Evolutionary conservation across 495 filamentous ascomycete species (phyloP), one percentile per base, ranked within the genome.

Genomic region (Hypoxylon perforatum): DNA sequence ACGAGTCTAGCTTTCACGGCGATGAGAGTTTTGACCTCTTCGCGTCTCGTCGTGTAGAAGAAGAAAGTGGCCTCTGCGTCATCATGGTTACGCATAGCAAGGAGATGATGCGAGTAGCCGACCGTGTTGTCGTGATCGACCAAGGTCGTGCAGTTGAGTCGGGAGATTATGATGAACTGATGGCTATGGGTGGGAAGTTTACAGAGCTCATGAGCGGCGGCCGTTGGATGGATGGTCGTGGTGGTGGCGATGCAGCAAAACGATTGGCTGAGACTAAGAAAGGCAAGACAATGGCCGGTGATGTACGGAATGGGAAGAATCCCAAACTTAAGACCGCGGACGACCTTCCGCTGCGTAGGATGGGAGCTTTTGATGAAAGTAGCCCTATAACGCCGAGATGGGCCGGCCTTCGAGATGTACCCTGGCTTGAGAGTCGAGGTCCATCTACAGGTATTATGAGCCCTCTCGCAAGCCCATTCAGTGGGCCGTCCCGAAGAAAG

Each of bases 91-190:
- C 92, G 66, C 93, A 96, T 77, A 81, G 80, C 22, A 81, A 80
- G 61, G 89, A 92, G 73, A 96, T 96, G 92, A 96, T 97, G 87
- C 79, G 84, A 49, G 86, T 90, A 46, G 91, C 89, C 4, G 87
- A 91, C 64, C 78, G 85, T 58, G 77, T 96, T 5, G 77, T 92
- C 3, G 84, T 96, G 57, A 58, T 97, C 9, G 90, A 92, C 30
- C 75, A 84, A 1, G 92, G 92, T 3, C 54, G 66, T 15, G 84
- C 92, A 4, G 86, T 90, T 0, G 92, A 95, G 67, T 75, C 82
- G 39, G 92, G 92, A 0, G 51, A 73, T 4, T 93, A 88, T 73
- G 70, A 82, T 15, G 81, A 82, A 54, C 70, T 95, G 70, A 52
- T 79, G 0, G 52, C 18, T 38, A 70, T 18, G 49, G 70, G 63